Evolutionary conservation across 164 flowering plant genomes (phyloP), one percentile per base, ranked within the genome.

Genomic region (Magnolia changhungtana): DNA sequence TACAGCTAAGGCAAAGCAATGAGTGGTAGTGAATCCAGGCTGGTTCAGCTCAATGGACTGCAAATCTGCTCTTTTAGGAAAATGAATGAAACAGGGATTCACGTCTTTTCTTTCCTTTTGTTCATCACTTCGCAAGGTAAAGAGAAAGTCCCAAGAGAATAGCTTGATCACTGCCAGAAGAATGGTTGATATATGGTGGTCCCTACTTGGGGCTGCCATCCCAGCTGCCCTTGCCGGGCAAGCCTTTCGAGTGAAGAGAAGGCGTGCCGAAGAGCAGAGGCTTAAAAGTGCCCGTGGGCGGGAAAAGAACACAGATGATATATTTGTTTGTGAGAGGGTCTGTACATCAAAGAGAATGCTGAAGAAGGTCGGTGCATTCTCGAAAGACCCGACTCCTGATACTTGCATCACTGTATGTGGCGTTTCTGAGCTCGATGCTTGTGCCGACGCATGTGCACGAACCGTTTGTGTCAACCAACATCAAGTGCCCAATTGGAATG

Each of bases 121-220:
- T 52, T 52, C 59, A 8, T 52, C 13, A 52, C 59, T 52, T 52
- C 13, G 1, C 13, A 55, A 68, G 45, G 31, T 14, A 23, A 23
- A n/a, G 50, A 68, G 16, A 37, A 8, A 29, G 29, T 19, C 8
- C 14, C 5, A n/a, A 19, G 50, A 29, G 31, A 29, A 16, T 67
- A 24, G n/a, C 50, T 67, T 68, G 49, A 14, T 8, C 20, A 5
- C 31, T 31, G 31, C 8, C 16, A 29, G 14, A 37, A 1, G 19
- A 50, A 94, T 94, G 98, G 95, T 94, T 74, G 97, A 94, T 59
- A 78, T 79, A 37, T 94, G 98, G 98, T 90, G 94, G 97, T 80
- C 92, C 18, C 78, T 90, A 4, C 50, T 91, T 63, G 96, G 83
- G 11, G 89, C 86, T n/a, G 83, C 89, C 4, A 82, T 93, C 67